Conservation (phyloP, 208 protist genomes). For the Leishmania mexicana region DNA sequence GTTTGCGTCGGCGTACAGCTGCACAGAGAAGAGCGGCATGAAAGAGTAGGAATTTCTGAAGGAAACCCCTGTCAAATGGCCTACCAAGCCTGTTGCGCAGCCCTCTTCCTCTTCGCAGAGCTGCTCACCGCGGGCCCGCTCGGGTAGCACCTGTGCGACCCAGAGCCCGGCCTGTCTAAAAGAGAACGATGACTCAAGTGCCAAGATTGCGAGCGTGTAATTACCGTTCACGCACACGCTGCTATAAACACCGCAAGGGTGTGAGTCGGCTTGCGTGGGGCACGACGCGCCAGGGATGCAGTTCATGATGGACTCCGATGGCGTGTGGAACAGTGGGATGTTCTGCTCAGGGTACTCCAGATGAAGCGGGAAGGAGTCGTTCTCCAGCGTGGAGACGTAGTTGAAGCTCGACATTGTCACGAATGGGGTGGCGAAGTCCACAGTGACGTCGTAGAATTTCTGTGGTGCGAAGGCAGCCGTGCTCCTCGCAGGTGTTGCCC, state of each 20-base stretch:
- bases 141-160: background rate
- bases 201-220: conserved; percentile 31
- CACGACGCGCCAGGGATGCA: conserved; percentile 13
- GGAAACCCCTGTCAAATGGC: background rate
- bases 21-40: background rate
- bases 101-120: background rate
- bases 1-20: conserved; percentile 3
- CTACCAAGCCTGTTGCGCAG: background rate
- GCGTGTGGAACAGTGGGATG: background rate
- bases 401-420: too few relatives aligned
- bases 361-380: background rate
- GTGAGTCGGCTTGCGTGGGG: too few relatives aligned
- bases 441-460: conserved; percentile 11
- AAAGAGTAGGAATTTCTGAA: background rate
- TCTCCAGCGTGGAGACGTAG: background rate
- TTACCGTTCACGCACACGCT: conserved; percentile 37
- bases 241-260: background rate
- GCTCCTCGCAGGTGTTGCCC: conserved; percentile 1
- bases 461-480: conserved; percentile 4
- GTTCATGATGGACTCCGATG: background rate
- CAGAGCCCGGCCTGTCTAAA: background rate
- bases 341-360: background rate
- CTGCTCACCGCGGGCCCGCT: background rate
- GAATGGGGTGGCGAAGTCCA: conserved; percentile 9
- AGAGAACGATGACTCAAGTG: conserved; percentile 11